Percentiles rank a stretch among this genome's conserved stretches.
Conservation (phyloP, 176 grass and related monocot genomes). For the Oryza brachyantha region DNA sequence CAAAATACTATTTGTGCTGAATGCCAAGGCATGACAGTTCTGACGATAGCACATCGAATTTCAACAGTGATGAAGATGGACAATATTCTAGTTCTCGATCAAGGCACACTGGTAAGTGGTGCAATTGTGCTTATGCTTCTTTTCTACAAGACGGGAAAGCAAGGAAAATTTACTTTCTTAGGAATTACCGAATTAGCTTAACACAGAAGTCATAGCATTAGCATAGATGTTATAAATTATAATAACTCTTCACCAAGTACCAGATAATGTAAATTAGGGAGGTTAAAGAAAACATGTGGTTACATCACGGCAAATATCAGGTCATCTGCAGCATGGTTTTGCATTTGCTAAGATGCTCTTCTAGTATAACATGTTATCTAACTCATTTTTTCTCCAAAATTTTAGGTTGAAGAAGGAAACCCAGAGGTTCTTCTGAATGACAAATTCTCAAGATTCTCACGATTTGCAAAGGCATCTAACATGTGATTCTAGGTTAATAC, state of each 20-base stretch:
- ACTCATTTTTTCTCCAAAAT: background rate
- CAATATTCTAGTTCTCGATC: constrained; percentile 74
- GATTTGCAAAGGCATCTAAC: constrained; percentile 62
- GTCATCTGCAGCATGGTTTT: background rate
- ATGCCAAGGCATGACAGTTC: constrained; percentile 72
- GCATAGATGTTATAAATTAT: background rate
- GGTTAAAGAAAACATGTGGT: background rate
- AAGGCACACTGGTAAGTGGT: constrained; percentile 63
- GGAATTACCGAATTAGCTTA: background rate
- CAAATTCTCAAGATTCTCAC: constrained; percentile 63
- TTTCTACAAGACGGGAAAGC: background rate
- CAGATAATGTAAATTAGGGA: background rate
- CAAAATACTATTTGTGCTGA: constrained; percentile 79
- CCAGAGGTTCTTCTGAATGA: constrained; percentile 55
- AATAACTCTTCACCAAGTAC: background rate
- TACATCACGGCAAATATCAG: background rate
- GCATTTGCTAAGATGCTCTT: background rate
- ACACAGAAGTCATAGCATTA: background rate
- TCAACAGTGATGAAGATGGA: constrained; percentile 92
- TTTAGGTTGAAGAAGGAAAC: constrained; percentile 88
- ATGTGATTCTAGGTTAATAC: constrained; percentile 45
- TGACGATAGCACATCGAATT: constrained; percentile 92
- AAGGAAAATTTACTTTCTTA: background rate
- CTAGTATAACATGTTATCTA: background rate
- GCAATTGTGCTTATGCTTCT: background rate